Evolutionary conservation across 2,329 filamentous ascomycete genomes (phyloP).

Genomic region (Trichoderma atrobrunneum): DNA sequence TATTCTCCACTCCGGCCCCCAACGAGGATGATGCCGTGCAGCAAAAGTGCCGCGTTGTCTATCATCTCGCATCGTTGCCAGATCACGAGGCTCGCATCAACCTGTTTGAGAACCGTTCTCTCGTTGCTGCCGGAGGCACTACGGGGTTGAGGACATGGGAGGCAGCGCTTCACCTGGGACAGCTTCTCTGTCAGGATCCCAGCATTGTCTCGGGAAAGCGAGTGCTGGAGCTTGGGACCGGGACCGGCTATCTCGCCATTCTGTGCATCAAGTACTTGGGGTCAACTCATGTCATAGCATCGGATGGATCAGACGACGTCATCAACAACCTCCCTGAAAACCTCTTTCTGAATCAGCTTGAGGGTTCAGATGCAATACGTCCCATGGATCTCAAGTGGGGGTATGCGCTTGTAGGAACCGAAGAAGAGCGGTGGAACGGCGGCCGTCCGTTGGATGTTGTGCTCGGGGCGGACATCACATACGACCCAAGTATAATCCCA

Average conservation of each 20-base stretch:
- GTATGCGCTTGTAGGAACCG: constrained; percentile 54
- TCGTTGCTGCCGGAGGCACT: constrained; percentile 69
- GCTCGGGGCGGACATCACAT: constrained; percentile 75
- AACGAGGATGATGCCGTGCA: constrained; percentile 65
- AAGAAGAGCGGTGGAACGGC: constrained; percentile 52
- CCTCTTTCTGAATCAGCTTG: constrained; percentile 64
- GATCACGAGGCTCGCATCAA: constrained; percentile 45
- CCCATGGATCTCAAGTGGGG: constrained; percentile 65
- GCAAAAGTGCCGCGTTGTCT: constrained; percentile 72
- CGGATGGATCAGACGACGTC: constrained; percentile 72
- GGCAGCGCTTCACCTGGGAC: constrained; percentile 69
- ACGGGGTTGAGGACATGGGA: constrained; percentile 82
- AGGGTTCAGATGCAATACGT: constrained; percentile 44
- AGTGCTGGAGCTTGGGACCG: constrained; percentile 71
- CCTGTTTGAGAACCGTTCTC: constrained; percentile 64
- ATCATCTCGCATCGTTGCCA: constrained; percentile 46
- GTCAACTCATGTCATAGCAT: constrained; percentile 60
- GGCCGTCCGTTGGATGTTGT: constrained; percentile 57
- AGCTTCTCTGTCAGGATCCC: constrained; percentile 57
- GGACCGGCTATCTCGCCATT: constrained; percentile 73
- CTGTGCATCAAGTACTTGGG: constrained; percentile 67
- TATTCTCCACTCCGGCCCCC: constrained; percentile 63
- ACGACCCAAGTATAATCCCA: constrained; percentile 63
- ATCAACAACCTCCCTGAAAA: constrained; percentile 66
- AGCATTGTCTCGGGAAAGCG: constrained; percentile 50